Percentiles rank a stretch among this genome's conserved stretches.
Conservation (phyloP, 495 filamentous ascomycete species). For the Trichoderma gamsii region DNA sequence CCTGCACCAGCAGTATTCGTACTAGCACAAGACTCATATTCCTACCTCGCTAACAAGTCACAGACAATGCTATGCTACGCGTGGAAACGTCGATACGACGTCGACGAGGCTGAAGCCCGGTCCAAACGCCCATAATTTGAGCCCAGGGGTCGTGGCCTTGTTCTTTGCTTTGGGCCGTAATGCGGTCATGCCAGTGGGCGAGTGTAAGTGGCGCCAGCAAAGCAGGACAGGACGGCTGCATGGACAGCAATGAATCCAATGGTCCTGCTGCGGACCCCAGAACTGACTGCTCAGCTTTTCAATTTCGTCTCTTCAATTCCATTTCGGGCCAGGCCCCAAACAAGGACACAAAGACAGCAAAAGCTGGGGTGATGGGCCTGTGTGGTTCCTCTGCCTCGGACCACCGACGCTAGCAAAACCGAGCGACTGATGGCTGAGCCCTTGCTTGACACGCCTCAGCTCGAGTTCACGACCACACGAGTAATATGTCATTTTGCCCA, state of each 20-base stretch:
- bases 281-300: not conserved
- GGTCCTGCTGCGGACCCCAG: not conserved
- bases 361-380: not conserved
- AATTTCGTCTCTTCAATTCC: not conserved
- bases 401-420: not conserved
- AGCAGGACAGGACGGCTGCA: not conserved
- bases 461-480: not conserved
- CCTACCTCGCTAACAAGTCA: too few relatives aligned
- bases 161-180: not conserved
- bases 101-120: not conserved
- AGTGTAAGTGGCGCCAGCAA: not conserved
- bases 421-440: conserved; percentile 11
- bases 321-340: too few relatives aligned
- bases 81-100: not conserved
- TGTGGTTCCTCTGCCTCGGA: not conserved
- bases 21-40: too few relatives aligned
- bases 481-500: too few relatives aligned
- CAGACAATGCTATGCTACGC: too few relatives aligned
- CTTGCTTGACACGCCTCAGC: not conserved
- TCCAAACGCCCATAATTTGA: not conserved
- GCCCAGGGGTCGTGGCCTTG: not conserved
- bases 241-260: too few relatives aligned
- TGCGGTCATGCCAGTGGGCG: not conserved
- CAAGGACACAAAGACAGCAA: not conserved
- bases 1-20: too few relatives aligned